Evolutionary conservation across 768 basidiomycete genomes (phyloP), one percentile per base, ranked within the genome.

Genomic region (Collybia sordida): DNA sequence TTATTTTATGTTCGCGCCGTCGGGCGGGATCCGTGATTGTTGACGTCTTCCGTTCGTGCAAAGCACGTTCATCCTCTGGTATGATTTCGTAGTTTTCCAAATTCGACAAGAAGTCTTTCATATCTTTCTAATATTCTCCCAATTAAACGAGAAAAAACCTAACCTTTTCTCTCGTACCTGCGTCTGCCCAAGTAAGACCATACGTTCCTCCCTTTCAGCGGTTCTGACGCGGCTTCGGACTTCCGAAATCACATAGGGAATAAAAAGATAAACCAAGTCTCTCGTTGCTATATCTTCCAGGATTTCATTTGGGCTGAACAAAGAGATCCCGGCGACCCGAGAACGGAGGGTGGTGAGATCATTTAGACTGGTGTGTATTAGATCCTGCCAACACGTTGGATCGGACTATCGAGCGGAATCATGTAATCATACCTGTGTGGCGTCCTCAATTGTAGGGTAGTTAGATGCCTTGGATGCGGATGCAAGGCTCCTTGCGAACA

Each of bases 1-100:
- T 85, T 55, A 99, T 97, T 73, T 97, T 99, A 27, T 86, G 65
- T 56, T 96, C 93, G 57, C 97, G 72, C 49, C 88, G 77, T 61
- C 78, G 81, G 1, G 82, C 79, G 17, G 86, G 79, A 64, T 98
- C 88, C 8, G 60, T 66, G 42, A 85, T 66, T n/a, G 71, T 58
- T 7, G 74, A 72, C 8, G 77, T 55, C 45, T 73, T 76, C 41
- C 74, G 75, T 38, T 68, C 71, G 56, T 85, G 79, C 9, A 92
- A 61, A 11, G 65, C 67, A 40, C 78, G 78, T 57, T 91, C 86
- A 2, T 75, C 72, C 25, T 79, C 74, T 0, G 85, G 76, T 7
- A 92, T 69, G 40, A 93, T 74, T 27, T 79, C 77, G 59, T 92
- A 93, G 31, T 72, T 73, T 39, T 87, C 84, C 45, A 90, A 61